Evolutionary conservation across 805 yeast genomes (phyloP).

Genomic region (Scheffersomyces ergatensis): DNA sequence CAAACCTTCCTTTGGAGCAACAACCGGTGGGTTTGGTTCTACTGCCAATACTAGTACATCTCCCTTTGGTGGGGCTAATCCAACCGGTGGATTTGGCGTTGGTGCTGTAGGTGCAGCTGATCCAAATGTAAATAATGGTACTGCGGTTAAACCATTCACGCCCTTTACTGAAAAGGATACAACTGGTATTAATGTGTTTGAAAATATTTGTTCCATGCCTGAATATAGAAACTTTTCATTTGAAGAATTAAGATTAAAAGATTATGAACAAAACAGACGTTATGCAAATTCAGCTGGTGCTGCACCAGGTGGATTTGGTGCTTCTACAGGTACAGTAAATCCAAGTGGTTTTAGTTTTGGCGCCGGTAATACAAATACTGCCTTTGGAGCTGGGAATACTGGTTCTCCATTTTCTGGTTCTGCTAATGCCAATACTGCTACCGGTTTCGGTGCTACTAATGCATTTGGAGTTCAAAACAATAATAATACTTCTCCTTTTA

Average conservation of each 20-base stretch:
- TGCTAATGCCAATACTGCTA: slow-evolving; percentile 16
- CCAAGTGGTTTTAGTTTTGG: slow-evolving; percentile 17
- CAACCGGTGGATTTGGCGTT: slow-evolving; percentile 20
- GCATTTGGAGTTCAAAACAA: slow-evolving; percentile 24
- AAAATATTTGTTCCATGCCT: slow-evolving; percentile 84
- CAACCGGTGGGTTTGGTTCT: slow-evolving; percentile 17
- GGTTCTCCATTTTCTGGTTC: slow-evolving; percentile 30
- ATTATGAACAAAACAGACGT: slow-evolving; percentile 72
- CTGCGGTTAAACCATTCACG: slow-evolving; percentile 68
- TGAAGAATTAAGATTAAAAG: slow-evolving; percentile 88
- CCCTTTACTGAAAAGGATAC: slow-evolving; percentile 74
- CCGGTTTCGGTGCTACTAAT: slow-evolving; percentile 28
- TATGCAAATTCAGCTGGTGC: slow-evolving; percentile 44
- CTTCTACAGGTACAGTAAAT: slow-evolving; percentile 12
- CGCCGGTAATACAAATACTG: slow-evolving; percentile 13
- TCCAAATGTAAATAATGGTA: slow-evolving; percentile 54
- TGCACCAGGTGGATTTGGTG: slow-evolving; percentile 28
- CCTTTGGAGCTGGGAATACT: slow-evolving; percentile 18
- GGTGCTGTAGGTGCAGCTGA: slow-evolving; percentile 23
- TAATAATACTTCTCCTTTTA: slow-evolving; percentile 18
- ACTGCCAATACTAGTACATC: slow-evolving; percentile 9
- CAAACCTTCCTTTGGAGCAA: slow-evolving; percentile 19
- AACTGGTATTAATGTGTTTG: slow-evolving; percentile 47
- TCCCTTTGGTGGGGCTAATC: slow-evolving; percentile 14
- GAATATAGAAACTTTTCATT: slow-evolving; percentile 78